Evolutionary conservation across 345 rosid species (phyloP).

Genomic region (Trapa incisa): DNA sequence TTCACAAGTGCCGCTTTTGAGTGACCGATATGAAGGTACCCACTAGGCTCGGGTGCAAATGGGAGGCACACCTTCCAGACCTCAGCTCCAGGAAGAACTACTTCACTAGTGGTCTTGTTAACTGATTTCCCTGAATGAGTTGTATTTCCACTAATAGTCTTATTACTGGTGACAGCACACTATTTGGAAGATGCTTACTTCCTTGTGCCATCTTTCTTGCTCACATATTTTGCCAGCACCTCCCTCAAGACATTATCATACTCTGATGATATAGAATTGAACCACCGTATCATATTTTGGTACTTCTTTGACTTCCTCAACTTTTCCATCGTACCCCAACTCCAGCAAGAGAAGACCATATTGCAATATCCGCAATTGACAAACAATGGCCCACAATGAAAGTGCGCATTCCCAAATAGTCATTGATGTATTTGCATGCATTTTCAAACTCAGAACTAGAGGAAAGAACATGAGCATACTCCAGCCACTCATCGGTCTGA

Average conservation of each 20-base stretch:
- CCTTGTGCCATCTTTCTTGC: conserved; percentile 38
- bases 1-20: conserved; percentile 84
- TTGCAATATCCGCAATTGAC: conserved; percentile 70
- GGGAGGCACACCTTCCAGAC: conserved; percentile 66
- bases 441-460: conserved; percentile 76
- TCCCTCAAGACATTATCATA: conserved; percentile 41
- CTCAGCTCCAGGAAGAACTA: conserved; percentile 78
- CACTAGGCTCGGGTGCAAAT: conserved; percentile 98
- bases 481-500: conserved; percentile 81
- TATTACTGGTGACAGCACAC: conserved; percentile 13
- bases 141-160: conserved; percentile 22
- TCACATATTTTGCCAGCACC: conserved; percentile 34
- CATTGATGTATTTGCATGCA: conserved; percentile 49
- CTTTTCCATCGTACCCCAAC: conserved; percentile 28
- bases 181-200: conserved; percentile 38
- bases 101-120: conserved; percentile 31
- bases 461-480: conserved; percentile 50
- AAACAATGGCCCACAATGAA: conserved; percentile 57
- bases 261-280: conserved; percentile 56
- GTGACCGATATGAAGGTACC: conserved; percentile 93
- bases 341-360: conserved; percentile 54
- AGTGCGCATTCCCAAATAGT: conserved; percentile 37
- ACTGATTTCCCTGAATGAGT: conserved; percentile 46
- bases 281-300: conserved; percentile 72
- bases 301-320: conserved; percentile 86